Evolutionary conservation across 2,329 filamentous ascomycete species (phyloP).

Genomic region (Botryotinia narcissicola): DNA sequence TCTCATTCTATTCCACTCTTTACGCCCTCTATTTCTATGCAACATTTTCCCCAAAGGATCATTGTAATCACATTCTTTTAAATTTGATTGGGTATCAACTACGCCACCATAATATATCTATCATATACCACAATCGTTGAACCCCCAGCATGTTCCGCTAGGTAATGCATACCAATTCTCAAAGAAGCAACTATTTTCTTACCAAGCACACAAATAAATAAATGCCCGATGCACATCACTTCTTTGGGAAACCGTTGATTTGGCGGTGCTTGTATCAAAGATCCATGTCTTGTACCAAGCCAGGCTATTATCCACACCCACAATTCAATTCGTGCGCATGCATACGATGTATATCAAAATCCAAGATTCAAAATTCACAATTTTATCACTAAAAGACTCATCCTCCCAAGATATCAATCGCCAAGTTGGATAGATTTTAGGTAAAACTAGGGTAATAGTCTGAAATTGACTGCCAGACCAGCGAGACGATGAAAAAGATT

Average conservation of each 20-base stretch:
- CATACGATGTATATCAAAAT: not conserved
- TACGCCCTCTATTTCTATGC: not conserved
- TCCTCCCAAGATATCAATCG: not conserved
- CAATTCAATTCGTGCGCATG: not conserved
- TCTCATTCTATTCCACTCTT: not conserved
- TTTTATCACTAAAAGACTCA: not conserved
- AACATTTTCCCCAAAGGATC: not conserved
- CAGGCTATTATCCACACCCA: not conserved
- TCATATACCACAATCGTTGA: not conserved
- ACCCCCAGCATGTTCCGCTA: not conserved
- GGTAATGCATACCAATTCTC: not conserved
- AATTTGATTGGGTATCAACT: not conserved
- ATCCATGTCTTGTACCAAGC: conserved; percentile 10
- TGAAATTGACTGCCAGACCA: not conserved
- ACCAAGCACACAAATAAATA: conserved; percentile 6
- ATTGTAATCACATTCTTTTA: not conserved
- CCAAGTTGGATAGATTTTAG: not conserved
- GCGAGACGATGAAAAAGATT: not conserved
- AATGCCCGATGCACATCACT: conserved; percentile 20
- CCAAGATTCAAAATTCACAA: not conserved
- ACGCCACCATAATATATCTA: not conserved
- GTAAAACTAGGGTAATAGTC: not conserved
- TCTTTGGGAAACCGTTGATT: conserved; percentile 19
- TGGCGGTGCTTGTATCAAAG: conserved; percentile 13
- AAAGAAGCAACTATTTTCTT: not conserved